phyloP scores from a whole-genome alignment of 441 rosid species.

The Omphalea diandra region DNA sequence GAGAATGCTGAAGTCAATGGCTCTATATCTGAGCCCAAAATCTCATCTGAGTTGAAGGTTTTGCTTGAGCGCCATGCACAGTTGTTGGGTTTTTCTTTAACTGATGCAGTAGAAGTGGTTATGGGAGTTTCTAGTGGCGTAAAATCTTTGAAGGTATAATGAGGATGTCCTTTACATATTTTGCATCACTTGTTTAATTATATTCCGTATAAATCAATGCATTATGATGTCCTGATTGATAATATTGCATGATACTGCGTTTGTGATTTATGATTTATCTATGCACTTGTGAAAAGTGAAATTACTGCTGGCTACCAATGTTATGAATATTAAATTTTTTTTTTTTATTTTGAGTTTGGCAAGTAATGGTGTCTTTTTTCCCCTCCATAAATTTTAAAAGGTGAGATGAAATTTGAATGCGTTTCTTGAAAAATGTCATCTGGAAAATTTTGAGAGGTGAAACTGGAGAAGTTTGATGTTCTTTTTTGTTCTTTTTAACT shows the following conservation, averaged over 20 bases:
- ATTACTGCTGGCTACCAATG: not conserved
- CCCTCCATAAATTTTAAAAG: too few species aligned
- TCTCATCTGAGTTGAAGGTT: conserved; percentile 55
- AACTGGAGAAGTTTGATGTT: not conserved
- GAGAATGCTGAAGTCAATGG: conserved; percentile 64
- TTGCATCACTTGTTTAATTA: not conserved
- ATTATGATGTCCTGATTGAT: not conserved
- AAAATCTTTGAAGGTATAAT: conserved; percentile 58
- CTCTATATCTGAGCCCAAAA: conserved; percentile 46
- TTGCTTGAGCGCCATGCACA: conserved; percentile 78
- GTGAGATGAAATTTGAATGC: not conserved
- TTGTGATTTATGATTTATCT: not conserved
- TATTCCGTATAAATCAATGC: not conserved
- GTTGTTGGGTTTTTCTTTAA: conserved; percentile 69
- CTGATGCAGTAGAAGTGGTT: conserved; percentile 58
- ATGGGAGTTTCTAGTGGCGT: conserved; percentile 58
- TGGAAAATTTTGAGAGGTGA: not conserved
- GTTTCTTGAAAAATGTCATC: not conserved
- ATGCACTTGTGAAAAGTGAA: not conserved
- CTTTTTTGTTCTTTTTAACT: not conserved
- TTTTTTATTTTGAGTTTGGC: too few species aligned
- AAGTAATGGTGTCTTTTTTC: too few species aligned
- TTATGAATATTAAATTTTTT: not conserved
- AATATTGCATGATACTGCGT: not conserved
- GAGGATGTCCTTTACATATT: conserved; percentile 10